Base-by-base conservation (phyloP, 1,284 basidiomycete genomes). In the Moesziomyces parantarcticus region DNA sequence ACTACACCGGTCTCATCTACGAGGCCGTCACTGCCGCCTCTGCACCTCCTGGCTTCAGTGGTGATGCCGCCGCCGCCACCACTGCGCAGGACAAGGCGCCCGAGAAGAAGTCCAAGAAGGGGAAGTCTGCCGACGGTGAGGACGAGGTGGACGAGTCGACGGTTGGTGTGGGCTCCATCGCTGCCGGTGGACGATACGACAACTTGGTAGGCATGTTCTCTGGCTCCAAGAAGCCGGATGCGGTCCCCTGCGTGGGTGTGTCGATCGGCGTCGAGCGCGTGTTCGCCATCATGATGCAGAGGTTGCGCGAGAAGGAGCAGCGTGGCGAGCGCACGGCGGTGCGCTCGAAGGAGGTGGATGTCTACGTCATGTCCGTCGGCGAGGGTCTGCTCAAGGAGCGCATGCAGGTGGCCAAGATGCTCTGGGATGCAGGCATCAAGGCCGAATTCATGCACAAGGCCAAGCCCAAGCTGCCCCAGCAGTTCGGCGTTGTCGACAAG, bases 1-100 rank as follows among this genome's bases (percentile, higher is more conserved):
- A 99, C 86, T 98, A 99, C 86, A 99, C 96, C 1, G 96, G 97
- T 41, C 90, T 99, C 81, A 99, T 99, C 84, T 98, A 97, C 86
- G 97, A 99, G 86, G 97, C 94, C 42, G 89, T 94, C 77, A 92
- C 94, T 23, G 93, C 93, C 78, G 92, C 90, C 1, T 97, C 94
- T 10, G 94, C 95, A 0, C 94, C 96, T 1, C 93, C 96, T 1
- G 89, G 89, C 9, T 89, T 92, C 86, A 65, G 82, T 22, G 77
- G 81, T 5, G 75, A 85, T 13, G 72, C 80, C 3, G 52, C 77
- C 62, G 29, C 29, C 0, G 72, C 80, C 3, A 50, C 77, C 62
- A 11, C 29, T 1, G 29, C 29, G 29, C 29, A 32, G 29, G 22
- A 61, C 46, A 64, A 16, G 39, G 71, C 42, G 73, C 80, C 66